Percentiles rank a stretch among this genome's conserved stretches.
These are phyloP conservation scores for Eimeria sp. DNA, from an alignment of 169 alveolate genomes.

Conservation along the genomic window DNA sequence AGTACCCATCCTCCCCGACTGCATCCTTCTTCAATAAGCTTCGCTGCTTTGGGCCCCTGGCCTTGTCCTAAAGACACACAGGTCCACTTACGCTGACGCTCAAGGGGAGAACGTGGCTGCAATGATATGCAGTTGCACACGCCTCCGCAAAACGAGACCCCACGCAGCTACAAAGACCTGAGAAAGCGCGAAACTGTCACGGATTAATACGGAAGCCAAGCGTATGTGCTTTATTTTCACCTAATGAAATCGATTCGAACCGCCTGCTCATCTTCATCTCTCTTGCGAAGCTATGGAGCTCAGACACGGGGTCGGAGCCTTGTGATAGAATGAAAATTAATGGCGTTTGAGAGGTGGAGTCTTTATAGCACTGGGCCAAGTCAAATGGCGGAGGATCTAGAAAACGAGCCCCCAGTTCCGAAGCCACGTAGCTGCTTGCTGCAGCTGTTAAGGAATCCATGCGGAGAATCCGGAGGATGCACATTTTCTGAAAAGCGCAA, in stretches of 20 bases:
- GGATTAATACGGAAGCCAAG: no score
- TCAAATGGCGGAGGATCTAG: conserved; percentile 90
- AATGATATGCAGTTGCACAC: not conserved
- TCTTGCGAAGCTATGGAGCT: conserved; percentile 91
- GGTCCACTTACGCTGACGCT: conserved; percentile 73
- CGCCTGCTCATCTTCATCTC: conserved; percentile 89
- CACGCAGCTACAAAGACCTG: not conserved
- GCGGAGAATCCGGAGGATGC: conserved; percentile 94
- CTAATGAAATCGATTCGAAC: conserved; percentile 86
- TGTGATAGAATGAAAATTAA: conserved; percentile 93
- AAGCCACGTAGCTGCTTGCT: conserved; percentile 92
- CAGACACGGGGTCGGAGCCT: conserved; percentile 96
- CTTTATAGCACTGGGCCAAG: conserved; percentile 93
- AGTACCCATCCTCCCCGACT: conserved; percentile 97
- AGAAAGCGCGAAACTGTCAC: no score
- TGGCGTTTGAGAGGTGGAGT: conserved; percentile 93
- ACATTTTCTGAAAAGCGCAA: conserved; percentile 90
- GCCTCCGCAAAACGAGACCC: not conserved
- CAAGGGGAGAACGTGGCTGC: not conserved
- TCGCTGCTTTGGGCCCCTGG: conserved; percentile 96
- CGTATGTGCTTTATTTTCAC: conserved; percentile 43
- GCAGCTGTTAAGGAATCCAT: conserved; percentile 93
- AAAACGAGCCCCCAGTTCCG: conserved; percentile 92
- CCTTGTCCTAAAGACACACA: conserved; percentile 93
- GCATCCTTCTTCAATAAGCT: conserved; percentile 92